Percentiles rank a stretch among this genome's conserved stretches.
Evolutionary conservation across 2,329 filamentous ascomycete genomes (phyloP).

Genomic region (Pseudocercospora crystallina): DNA sequence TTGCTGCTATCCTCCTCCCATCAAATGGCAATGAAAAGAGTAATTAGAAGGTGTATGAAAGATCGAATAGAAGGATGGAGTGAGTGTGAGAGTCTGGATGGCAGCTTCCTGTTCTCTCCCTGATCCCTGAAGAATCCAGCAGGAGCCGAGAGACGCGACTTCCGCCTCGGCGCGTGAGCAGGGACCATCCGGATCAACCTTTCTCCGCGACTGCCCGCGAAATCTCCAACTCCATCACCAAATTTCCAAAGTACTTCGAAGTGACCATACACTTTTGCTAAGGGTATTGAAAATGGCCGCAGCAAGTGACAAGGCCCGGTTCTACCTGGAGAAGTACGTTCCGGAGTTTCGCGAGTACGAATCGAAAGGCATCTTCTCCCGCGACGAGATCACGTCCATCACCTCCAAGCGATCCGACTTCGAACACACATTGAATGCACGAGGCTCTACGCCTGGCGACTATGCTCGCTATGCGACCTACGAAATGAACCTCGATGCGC

Average conservation of each 20-base stretch:
- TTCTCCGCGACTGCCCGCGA: neutral
- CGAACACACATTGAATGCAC: slow-evolving; percentile 84
- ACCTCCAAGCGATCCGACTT: slow-evolving; percentile 88
- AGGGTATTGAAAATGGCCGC: slow-evolving; percentile 62
- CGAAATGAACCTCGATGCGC: slow-evolving; percentile 66
- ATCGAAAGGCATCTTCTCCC: slow-evolving; percentile 82
- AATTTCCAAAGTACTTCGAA: slow-evolving; percentile 1
- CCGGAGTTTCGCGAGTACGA: slow-evolving; percentile 91
- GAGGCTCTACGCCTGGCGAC: slow-evolving; percentile 72
- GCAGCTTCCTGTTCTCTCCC: no score
- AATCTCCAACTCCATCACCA: neutral
- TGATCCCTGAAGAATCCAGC: no score
- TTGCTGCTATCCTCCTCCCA: slow-evolving; percentile 31
- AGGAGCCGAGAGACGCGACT: slow-evolving; percentile 1
- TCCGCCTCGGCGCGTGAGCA: slow-evolving; percentile 2
- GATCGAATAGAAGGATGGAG: slow-evolving; percentile 9
- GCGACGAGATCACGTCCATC: slow-evolving; percentile 88
- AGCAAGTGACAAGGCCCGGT: slow-evolving; percentile 89
- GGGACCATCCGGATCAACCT: neutral
- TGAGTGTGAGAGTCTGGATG: no score
- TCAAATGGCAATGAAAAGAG: neutral
- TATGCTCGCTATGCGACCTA: slow-evolving; percentile 80
- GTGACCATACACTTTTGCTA: neutral
- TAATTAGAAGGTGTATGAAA: slow-evolving; percentile 5
- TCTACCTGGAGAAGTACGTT: slow-evolving; percentile 88